A percentile compares a stretch with the other conserved stretches of the same genome.
Evolutionary conservation across 148 eudicot species (phyloP).

Genomic region (Silene latifolia): DNA sequence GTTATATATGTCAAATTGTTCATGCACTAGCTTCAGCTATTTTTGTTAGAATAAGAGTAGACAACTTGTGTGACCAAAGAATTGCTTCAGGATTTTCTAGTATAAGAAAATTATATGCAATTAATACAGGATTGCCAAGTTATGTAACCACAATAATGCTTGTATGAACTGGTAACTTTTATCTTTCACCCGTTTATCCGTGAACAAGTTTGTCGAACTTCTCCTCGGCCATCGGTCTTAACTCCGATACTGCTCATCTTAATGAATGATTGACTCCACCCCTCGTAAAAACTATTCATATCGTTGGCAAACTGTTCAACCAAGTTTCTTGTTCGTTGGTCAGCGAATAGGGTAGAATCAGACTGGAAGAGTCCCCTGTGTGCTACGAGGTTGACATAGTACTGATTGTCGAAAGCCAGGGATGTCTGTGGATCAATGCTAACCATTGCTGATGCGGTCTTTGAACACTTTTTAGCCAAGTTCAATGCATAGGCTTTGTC

Average conservation of each 20-base stretch:
- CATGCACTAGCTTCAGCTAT: neutral
- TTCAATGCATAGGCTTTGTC: slow-evolving; percentile 49
- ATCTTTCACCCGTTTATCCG: slow-evolving; percentile 27
- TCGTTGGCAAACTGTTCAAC: slow-evolving; percentile 46
- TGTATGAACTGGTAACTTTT: no score
- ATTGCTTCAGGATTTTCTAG: neutral
- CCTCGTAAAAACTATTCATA: slow-evolving; percentile 36
- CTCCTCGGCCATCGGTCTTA: slow-evolving; percentile 50
- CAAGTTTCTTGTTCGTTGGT: slow-evolving; percentile 36
- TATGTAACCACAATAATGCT: slow-evolving; percentile 15
- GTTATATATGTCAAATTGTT: slow-evolving; percentile 1
- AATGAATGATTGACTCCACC: slow-evolving; percentile 54
- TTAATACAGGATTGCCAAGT: slow-evolving; percentile 3
- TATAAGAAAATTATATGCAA: slow-evolving; percentile 27
- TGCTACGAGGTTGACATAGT: slow-evolving; percentile 46
- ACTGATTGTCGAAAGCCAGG: slow-evolving; percentile 52
- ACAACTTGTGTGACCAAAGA: neutral
- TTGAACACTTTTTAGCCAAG: slow-evolving; percentile 44
- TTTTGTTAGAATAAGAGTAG: neutral
- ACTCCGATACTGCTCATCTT: slow-evolving; percentile 49
- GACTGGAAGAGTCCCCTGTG: slow-evolving; percentile 63
- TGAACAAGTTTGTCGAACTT: slow-evolving; percentile 56
- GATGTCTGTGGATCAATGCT: slow-evolving; percentile 56
- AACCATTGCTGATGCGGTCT: slow-evolving; percentile 35
- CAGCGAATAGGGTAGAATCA: slow-evolving; percentile 46